phyloP scores from a whole-genome alignment of 345 rosid genomes.

The Pistacia vera region DNA sequence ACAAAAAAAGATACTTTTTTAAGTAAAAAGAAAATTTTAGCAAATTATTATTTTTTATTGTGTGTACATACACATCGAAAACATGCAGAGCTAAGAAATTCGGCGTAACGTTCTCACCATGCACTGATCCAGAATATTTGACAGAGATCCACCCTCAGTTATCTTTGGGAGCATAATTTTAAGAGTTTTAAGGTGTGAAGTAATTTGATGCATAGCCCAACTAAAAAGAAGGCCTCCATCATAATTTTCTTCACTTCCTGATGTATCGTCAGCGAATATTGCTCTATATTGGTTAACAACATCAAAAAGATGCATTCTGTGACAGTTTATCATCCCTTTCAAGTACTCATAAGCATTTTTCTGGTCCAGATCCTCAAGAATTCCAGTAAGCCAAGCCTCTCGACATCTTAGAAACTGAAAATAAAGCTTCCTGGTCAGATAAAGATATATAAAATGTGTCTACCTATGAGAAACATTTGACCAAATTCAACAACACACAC shows the following conservation, averaged over 20 bases:
- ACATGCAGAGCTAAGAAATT: background rate
- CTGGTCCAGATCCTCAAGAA: slow-evolving; percentile 94
- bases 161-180: slow-evolving; percentile 94
- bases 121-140: slow-evolving; percentile 95
- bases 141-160: slow-evolving; percentile 92
- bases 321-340: slow-evolving; percentile 90
- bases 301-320: slow-evolving; percentile 88
- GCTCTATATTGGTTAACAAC: slow-evolving; percentile 98
- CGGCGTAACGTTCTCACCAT: slow-evolving; percentile 51
- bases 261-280: slow-evolving; percentile 94
- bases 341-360: slow-evolving; percentile 85
- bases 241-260: slow-evolving; percentile 91
- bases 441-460: slow-evolving; percentile 5
- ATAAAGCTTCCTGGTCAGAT: slow-evolving; percentile 28
- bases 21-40: background rate
- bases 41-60: background rate
- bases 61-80: background rate
- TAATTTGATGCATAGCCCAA: slow-evolving; percentile 99
- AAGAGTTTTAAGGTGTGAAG: slow-evolving; percentile 91
- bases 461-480: slow-evolving; percentile 11
- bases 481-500: background rate
- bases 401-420: slow-evolving; percentile 95
- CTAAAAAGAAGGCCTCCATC: slow-evolving; percentile 96
- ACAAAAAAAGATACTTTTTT: too few relatives aligned
- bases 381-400: slow-evolving; percentile 97